A percentile compares a stretch with the other conserved stretches of the same genome.
These are phyloP conservation scores for Aspergillus piperis DNA, from an alignment of 2,329 filamentous ascomycete genomes.

Conservation along the genomic window DNA sequence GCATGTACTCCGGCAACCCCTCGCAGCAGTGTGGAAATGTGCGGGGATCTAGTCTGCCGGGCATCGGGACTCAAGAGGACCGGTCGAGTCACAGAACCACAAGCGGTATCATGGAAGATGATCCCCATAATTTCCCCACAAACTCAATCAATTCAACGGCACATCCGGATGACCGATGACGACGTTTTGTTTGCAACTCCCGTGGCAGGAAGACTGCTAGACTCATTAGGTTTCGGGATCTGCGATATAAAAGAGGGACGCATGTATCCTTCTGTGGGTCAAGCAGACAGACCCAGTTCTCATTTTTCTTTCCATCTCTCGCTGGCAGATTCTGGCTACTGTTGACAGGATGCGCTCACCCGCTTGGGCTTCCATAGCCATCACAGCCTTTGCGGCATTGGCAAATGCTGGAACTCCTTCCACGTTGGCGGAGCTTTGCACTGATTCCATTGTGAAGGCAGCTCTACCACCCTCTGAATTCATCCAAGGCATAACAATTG, in stretches of 20 bases:
- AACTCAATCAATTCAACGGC: neutral
- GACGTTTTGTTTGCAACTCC: neutral
- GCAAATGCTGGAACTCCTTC: neutral
- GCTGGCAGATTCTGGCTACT: no score
- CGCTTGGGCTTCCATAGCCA: neutral
- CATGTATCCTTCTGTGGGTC: neutral
- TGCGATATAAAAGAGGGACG: neutral
- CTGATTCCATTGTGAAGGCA: slow-evolving; percentile 33
- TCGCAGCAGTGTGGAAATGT: neutral
- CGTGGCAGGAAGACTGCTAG: neutral
- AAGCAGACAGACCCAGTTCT: neutral
- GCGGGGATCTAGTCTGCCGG: neutral
- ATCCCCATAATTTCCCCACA: neutral
- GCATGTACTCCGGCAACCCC: neutral
- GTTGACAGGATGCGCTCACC: neutral
- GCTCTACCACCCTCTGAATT: slow-evolving; percentile 47
- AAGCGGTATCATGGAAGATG: neutral
- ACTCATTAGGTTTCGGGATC: neutral
- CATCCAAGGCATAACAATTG: slow-evolving; percentile 43
- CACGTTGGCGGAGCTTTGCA: neutral
- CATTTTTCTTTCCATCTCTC: neutral
- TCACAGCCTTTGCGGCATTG: neutral
- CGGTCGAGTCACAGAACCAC: no score
- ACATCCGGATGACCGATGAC: neutral
- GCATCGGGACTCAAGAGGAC: neutral